Evolutionary conservation across 1,284 basidiomycete genomes (phyloP).

Genomic region (Pseudozyma sp.): DNA sequence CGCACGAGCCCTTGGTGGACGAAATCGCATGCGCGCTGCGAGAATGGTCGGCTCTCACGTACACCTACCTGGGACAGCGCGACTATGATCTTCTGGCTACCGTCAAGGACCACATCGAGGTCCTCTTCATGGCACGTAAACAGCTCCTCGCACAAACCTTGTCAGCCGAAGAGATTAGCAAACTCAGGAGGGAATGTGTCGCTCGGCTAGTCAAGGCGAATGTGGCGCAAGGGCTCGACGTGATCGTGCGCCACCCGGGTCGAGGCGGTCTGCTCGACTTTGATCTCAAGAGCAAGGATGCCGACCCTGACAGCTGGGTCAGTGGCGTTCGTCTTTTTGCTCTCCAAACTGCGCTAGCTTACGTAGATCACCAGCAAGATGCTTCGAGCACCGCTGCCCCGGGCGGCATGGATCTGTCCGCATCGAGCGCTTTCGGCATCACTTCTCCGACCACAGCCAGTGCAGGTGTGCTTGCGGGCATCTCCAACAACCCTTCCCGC

Average conservation of each 20-base stretch:
- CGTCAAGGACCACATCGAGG: conserved; percentile 89
- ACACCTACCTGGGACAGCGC: conserved; percentile 85
- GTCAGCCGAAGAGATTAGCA: conserved; percentile 85
- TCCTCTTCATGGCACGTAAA: conserved; percentile 85
- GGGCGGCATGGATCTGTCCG: conserved; percentile 51
- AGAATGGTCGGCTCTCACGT: conserved; percentile 94
- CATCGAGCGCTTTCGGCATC: conserved; percentile 60
- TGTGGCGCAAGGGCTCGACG: conserved; percentile 88
- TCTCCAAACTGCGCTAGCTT: conserved; percentile 67
- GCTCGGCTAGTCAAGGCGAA: conserved; percentile 88
- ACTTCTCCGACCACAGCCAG: conserved; percentile 46
- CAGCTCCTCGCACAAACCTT: conserved; percentile 88
- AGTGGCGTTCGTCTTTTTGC: conserved; percentile 67
- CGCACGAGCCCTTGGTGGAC: conserved; percentile 86
- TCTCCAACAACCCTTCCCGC: conserved; percentile 25
- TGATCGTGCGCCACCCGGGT: conserved; percentile 92
- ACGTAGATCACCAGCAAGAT: conserved; percentile 59
- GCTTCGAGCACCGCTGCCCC: conserved; percentile 13
- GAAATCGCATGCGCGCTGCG: conserved; percentile 95
- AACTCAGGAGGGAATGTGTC: conserved; percentile 87
- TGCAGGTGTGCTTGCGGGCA: conserved; percentile 51
- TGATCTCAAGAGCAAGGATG: conserved; percentile 55
- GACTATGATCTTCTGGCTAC: conserved; percentile 90
- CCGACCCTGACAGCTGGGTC: conserved; percentile 62
- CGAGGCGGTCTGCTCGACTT: conserved; percentile 84